Evolutionary conservation across 345 rosid genomes (phyloP).

Genomic region (Rhizophora mangle): DNA sequence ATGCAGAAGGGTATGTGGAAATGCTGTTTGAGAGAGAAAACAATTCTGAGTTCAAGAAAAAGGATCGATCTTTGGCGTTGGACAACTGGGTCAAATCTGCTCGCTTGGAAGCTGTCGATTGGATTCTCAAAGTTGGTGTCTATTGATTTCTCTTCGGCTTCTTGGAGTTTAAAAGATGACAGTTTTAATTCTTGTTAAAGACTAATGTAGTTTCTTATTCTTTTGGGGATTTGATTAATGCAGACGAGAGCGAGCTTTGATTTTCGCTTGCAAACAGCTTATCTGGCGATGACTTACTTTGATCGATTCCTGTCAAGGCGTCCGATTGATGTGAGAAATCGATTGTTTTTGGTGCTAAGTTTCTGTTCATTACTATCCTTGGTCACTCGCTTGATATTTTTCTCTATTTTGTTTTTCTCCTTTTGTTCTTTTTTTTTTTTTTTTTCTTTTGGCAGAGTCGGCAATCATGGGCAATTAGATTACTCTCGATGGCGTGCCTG

Average conservation of each 20-base stretch:
- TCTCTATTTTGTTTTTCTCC: background rate
- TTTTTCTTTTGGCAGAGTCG: constrained; percentile 30
- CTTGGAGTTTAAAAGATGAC: background rate
- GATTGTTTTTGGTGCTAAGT: background rate
- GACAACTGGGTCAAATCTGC: constrained; percentile 32
- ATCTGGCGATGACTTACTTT: constrained; percentile 48
- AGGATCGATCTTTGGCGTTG: constrained; percentile 21
- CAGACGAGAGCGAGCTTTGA: constrained; percentile 46
- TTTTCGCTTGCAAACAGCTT: constrained; percentile 48
- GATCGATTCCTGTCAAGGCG: constrained; percentile 48
- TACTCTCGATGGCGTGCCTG: constrained; percentile 74
- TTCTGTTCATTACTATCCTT: background rate
- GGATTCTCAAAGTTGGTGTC: constrained; percentile 53
- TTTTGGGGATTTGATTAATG: constrained; percentile 8
- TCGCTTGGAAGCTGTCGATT: constrained; percentile 45
- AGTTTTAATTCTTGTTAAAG: background rate
- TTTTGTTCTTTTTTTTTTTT: no score
- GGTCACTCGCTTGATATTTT: background rate
- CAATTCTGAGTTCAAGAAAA: constrained; percentile 22
- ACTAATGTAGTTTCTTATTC: background rate
- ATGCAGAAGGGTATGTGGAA: constrained; percentile 23
- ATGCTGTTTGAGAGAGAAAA: constrained; percentile 41
- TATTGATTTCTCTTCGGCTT: background rate
- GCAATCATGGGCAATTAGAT: constrained; percentile 79
- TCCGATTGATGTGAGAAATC: constrained; percentile 39